Conservation (phyloP, 2,329 filamentous ascomycete genomes). For the Neodidymelliopsis sp. region DNA sequence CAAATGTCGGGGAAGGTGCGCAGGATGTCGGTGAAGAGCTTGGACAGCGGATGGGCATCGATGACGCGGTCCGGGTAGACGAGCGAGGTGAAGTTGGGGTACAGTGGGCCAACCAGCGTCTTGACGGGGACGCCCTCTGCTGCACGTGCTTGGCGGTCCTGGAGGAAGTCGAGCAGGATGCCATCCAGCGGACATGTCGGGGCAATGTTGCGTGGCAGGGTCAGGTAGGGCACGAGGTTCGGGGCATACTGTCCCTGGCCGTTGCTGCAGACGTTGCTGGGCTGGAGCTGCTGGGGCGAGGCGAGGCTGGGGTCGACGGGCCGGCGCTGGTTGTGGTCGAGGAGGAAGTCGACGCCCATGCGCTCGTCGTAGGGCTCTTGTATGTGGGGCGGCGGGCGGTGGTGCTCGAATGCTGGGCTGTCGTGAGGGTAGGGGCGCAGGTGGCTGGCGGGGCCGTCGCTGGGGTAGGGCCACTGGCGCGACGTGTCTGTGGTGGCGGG, state of each 20-base stretch:
- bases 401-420: conserved; percentile 24
- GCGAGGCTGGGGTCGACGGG: conserved; percentile 49
- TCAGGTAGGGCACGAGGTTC: conserved; percentile 42
- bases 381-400: conserved; percentile 35
- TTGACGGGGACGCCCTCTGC: conserved; percentile 69
- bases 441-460: conserved; percentile 44
- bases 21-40: conserved; percentile 85
- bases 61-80: conserved; percentile 72
- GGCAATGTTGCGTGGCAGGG: conserved; percentile 61
- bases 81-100: conserved; percentile 80
- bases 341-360: conserved; percentile 75
- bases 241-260: conserved; percentile 40
- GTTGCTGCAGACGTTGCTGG: conserved; percentile 31
- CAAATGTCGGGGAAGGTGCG: conserved; percentile 82
- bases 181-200: conserved; percentile 80
- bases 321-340: conserved; percentile 61
- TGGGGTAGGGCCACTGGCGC: conserved; percentile 43
- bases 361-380: conserved; percentile 61
- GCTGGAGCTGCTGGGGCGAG: conserved; percentile 51
- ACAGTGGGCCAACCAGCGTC: conserved; percentile 76
- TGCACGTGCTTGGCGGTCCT: conserved; percentile 70
- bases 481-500: conserved; percentile 33
- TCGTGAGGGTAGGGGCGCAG: conserved; percentile 47
- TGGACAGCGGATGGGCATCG: conserved; percentile 78
- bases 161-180: conserved; percentile 81